Base-by-base conservation (phyloP, 1,139 yeast species). In the Lodderomyces metapsilosis region DNA sequence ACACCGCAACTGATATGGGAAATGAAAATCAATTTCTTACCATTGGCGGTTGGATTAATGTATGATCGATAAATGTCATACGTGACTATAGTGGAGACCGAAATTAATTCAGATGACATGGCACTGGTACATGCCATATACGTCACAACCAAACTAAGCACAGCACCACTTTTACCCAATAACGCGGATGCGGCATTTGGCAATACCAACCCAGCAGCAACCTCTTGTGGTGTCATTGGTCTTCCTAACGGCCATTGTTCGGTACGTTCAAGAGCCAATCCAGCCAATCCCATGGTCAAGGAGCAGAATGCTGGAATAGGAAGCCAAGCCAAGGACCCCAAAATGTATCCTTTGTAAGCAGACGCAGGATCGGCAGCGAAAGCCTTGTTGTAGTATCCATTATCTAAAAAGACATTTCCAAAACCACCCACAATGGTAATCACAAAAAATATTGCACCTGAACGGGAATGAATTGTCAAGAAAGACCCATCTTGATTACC, bases 371-470 rank as follows among this genome's bases (percentile, higher is more conserved):
- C 74, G 9, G 95, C 86, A 37, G 95, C 89, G 60, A 88, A 85
- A 6, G 95, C 95, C 65, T 86, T 85, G 65, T 86, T 85, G 82
- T 89, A 88, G 65, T 88, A 88, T 32, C 95, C 95, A 53, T 85
- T 84, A 59, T 88, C 96, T 56, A 88, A 69, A 60, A 87, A 88
- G 15, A 88, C 95, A 15, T 95, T 86, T 42, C 95, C 95, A 53
- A 87, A 87, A 64, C 87, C 87, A 46, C 96, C 95, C 50, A 86
- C 69, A 63, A 88, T 85, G 58, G 87, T 84, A 31, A 86, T 88
- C 50, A 86, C 81, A 70, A 88, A 88, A 41, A 88, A 82, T 46
- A 92, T 94, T 38, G 94, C 95, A n/a, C 74, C 63, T n/a, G n/a
- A n/a, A 47, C 74, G 71, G 2, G 95, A 85, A 51, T 78, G 74